Conservation (phyloP, 1,284 basidiomycete genomes). For the Sporisorium exsertum region DNA sequence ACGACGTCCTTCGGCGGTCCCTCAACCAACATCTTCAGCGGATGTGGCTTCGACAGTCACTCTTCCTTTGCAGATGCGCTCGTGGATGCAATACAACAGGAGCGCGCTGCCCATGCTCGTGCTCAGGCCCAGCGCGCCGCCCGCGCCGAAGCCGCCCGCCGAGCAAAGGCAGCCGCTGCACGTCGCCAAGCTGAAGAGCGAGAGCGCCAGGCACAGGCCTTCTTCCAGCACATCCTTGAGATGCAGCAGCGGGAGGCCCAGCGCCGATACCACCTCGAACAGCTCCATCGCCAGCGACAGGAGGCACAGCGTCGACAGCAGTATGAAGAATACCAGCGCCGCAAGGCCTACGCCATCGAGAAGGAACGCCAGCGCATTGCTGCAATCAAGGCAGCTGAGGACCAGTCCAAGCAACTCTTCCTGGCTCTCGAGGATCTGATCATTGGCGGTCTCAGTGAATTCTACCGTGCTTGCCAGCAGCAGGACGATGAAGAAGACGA, state of each 20-base stretch:
- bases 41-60: conserved; percentile 48
- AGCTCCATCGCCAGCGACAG: conserved; percentile 47
- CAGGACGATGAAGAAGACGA: conserved; percentile 20
- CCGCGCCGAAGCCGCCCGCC: conserved; percentile 38
- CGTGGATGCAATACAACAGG: conserved; percentile 44
- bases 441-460: conserved; percentile 40
- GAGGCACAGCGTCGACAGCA: conserved; percentile 39
- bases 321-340: conserved; percentile 50
- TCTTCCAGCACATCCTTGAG: conserved; percentile 43
- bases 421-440: conserved; percentile 45
- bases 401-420: conserved; percentile 44
- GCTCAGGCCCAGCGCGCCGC: conserved; percentile 34
- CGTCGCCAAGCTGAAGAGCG: conserved; percentile 43
- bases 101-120: conserved; percentile 35
- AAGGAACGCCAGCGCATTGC: conserved; percentile 46
- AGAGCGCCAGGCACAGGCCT: conserved; percentile 40
- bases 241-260: conserved; percentile 47
- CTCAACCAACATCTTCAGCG: conserved; percentile 30
- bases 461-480: conserved; percentile 27
- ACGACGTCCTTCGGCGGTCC: conserved; percentile 19
- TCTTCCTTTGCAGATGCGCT: conserved; percentile 33
- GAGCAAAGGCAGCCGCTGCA: conserved; percentile 33
- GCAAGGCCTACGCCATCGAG: conserved; percentile 45
- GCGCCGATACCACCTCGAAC: conserved; percentile 38
- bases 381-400: conserved; percentile 25